A percentile compares a stretch with the other conserved stretches of the same genome.
phyloP scores from a whole-genome alignment of 2,329 filamentous ascomycete genomes.

The Verticillium tricorpus region DNA sequence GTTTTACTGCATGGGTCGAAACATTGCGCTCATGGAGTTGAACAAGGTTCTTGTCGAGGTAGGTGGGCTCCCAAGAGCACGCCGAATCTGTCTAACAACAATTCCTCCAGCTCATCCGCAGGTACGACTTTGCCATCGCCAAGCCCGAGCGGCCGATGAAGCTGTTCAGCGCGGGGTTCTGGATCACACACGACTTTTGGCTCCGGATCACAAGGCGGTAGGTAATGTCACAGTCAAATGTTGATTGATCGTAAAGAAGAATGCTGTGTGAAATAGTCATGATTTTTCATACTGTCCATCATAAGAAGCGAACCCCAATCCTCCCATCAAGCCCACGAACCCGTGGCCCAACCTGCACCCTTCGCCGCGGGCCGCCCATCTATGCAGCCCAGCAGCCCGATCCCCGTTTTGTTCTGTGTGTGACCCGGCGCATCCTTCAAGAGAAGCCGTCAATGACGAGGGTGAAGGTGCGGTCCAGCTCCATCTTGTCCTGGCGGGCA shows the following conservation, averaged over 20 bases:
- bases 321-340: neutral
- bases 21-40: constrained; percentile 32
- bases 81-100: too few species aligned
- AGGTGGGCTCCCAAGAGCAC: too few species aligned
- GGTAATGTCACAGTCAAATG: neutral
- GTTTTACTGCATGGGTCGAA: constrained; percentile 32
- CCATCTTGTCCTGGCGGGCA: constrained; percentile 4
- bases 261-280: neutral
- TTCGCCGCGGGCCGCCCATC: neutral
- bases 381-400: neutral
- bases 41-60: constrained; percentile 21
- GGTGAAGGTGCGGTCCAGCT: neutral
- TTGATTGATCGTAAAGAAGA: neutral
- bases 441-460: neutral
- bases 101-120: too few species aligned
- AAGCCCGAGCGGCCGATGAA: too few species aligned
- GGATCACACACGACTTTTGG: too few species aligned
- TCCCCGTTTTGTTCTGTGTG: too few species aligned
- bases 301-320: neutral
- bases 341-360: neutral
- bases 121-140: too few species aligned
- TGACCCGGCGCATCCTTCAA: too few species aligned
- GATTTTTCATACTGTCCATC: neutral
- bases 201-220: neutral
- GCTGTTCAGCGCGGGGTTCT: too few species aligned